Base-by-base conservation (phyloP, 495 filamentous ascomycete genomes). In the Podospora conica region DNA sequence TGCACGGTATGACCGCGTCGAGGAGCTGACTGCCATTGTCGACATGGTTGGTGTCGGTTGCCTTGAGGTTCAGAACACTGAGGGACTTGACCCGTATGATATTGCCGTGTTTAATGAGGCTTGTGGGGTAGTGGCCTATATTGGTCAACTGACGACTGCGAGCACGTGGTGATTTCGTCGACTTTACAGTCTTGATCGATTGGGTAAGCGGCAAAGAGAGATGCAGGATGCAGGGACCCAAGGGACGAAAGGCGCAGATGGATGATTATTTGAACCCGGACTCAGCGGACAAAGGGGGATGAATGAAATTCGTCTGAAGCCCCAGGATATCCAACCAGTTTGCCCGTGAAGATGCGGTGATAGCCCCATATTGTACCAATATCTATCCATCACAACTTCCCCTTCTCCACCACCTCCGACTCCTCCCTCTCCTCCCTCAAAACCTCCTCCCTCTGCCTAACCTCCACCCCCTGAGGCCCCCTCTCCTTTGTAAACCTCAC, bases 401-500 rank as follows among this genome's bases (percentile, higher is more conserved):
- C 60, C 20, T 28, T 61, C 15, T 15, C 11, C 22, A 56, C 31
- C 48, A 22, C 27, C 56, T 18, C 24, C 27, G 27, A 55, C 22
- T 3, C 65, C 28, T 60, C 64, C 54, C 54, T 54, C 58, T 67
- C 63, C 65, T 69, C 70, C 58, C 21, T 56, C 21, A 76, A 23
- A 11, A 73, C 74, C 29, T 72, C 71, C 28, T 57, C 66, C 69
- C 72, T 33, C 65, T 28, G 55, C 57, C 67, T 29, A 5, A 75
- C 73, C 67, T 75, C 73, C 15, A 76, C 66, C 10, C 71, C 65
- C 57, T 68, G 53, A 25, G 71, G 73, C 25, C 81, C 82, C 15
- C 8, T 48, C 1, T 81, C 84, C 69, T 85, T 86, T 31, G 71
- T 71, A 70, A 93, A 90, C 28, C 78, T 78, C 27, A 94, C 86